Evolutionary conservation across 2,329 filamentous ascomycete species (phyloP).

Genomic region (Boeremia lycopersici): DNA sequence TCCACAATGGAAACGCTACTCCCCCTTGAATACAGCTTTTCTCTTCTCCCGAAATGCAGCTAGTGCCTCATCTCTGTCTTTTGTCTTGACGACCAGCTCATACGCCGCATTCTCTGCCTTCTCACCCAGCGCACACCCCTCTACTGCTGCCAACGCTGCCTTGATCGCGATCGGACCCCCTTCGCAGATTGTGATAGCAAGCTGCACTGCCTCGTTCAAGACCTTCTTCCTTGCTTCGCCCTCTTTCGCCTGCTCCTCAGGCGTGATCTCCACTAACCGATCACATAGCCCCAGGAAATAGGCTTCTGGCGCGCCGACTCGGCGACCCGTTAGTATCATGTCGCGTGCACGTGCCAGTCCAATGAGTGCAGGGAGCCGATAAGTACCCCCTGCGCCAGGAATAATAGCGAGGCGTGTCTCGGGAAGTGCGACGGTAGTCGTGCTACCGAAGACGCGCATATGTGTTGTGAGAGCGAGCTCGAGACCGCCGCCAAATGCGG

Average conservation of each 20-base stretch:
- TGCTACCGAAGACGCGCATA: slow-evolving; percentile 84
- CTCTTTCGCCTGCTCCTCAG: slow-evolving; percentile 58
- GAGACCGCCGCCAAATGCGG: slow-evolving; percentile 89
- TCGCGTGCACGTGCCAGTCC: slow-evolving; percentile 84
- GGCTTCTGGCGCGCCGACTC: slow-evolving; percentile 81
- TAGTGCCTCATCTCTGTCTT: slow-evolving; percentile 88
- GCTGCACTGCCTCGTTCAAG: slow-evolving; percentile 74
- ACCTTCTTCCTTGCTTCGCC: slow-evolving; percentile 68
- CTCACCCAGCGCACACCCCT: slow-evolving; percentile 68
- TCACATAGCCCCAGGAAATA: slow-evolving; percentile 92
- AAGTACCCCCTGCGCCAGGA: slow-evolving; percentile 91
- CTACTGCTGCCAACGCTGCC: slow-evolving; percentile 79
- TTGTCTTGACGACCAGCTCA: slow-evolving; percentile 77
- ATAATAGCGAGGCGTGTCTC: slow-evolving; percentile 94
- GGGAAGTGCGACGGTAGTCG: slow-evolving; percentile 79
- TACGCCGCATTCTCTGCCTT: slow-evolving; percentile 88
- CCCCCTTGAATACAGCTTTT: slow-evolving; percentile 69
- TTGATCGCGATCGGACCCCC: slow-evolving; percentile 84
- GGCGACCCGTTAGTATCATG: slow-evolving; percentile 86
- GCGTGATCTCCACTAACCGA: slow-evolving; percentile 80
- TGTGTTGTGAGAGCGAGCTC: slow-evolving; percentile 90
- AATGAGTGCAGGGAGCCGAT: slow-evolving; percentile 81
- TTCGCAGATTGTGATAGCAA: slow-evolving; percentile 86
- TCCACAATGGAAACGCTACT: slow-evolving; percentile 17
- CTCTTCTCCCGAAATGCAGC: slow-evolving; percentile 81